Conservation (phyloP, 1,139 yeast species). For the Pichia sp. region DNA sequence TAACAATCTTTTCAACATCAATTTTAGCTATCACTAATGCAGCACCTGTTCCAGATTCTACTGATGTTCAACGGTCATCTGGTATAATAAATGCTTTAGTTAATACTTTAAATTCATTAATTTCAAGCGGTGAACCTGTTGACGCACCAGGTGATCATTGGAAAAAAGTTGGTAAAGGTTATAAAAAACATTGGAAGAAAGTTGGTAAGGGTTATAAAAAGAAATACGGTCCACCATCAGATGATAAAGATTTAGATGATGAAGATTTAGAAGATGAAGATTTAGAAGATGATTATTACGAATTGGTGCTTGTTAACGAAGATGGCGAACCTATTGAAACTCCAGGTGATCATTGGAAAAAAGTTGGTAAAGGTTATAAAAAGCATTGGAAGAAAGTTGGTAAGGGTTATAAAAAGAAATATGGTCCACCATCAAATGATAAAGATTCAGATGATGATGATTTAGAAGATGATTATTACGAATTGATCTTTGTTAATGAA, state of each 20-base stretch:
- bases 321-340: constrained; percentile 7
- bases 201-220: constrained; percentile 23
- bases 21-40: constrained; percentile 10
- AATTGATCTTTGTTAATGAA: no score
- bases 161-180: constrained; percentile 19
- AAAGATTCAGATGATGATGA: no score
- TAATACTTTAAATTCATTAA: constrained; percentile 1
- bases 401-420: constrained; percentile 23
- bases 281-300: no score
- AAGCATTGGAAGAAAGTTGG: constrained; percentile 21
- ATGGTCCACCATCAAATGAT: constrained; percentile 14
- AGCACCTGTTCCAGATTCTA: constrained; percentile 9
- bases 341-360: constrained; percentile 18
- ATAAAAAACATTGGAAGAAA: constrained; percentile 19
- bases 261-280: not conserved
- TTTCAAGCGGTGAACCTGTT: constrained; percentile 1
- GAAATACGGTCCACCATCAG: constrained; percentile 20
- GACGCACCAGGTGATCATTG: constrained; percentile 15
- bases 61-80: not conserved
- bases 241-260: not conserved
- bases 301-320: not conserved
- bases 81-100: constrained; percentile 8
- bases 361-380: constrained; percentile 16
- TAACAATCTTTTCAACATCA: constrained; percentile 12
- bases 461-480: no score